Evolutionary conservation across 805 yeast species (phyloP).

Genomic region (Sugiyamaella chiloensis): DNA sequence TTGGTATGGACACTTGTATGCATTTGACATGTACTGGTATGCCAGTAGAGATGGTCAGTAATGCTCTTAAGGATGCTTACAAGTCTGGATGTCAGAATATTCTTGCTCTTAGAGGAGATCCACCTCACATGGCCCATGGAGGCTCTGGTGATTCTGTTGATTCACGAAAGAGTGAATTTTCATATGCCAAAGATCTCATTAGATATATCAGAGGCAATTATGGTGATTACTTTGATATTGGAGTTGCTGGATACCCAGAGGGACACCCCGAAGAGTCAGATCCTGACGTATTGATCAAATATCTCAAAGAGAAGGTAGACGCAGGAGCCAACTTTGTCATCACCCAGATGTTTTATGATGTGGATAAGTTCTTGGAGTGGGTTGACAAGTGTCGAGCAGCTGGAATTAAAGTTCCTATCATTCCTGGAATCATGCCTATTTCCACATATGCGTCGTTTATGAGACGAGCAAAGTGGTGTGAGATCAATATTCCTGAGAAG

Average conservation of each 20-base stretch:
- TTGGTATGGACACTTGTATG: constrained; percentile 96
- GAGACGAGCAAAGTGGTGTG: constrained; percentile 94
- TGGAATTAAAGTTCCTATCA: constrained; percentile 81
- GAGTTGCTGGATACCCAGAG: constrained; percentile 97
- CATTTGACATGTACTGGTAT: constrained; percentile 96
- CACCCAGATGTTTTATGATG: constrained; percentile 97
- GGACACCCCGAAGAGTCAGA: constrained; percentile 89
- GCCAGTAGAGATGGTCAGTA: constrained; percentile 76
- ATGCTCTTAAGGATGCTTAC: constrained; percentile 80
- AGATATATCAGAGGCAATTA: constrained; percentile 68
- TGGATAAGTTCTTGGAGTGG: constrained; percentile 81
- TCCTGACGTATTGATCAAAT: constrained; percentile 49
- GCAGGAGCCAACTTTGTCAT: constrained; percentile 92
- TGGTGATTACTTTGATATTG: constrained; percentile 89
- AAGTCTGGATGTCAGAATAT: constrained; percentile 93
- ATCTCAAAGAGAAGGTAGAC: constrained; percentile 83
- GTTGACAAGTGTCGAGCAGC: constrained; percentile 61
- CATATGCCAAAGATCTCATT: constrained; percentile 84
- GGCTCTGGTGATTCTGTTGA: constrained; percentile 19
- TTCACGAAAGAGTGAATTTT: constrained; percentile 52
- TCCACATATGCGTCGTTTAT: constrained; percentile 90
- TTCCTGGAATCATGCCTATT: constrained; percentile 99
- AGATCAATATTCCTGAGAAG: constrained; percentile 70
- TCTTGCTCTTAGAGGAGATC: constrained; percentile 92
- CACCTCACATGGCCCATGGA: constrained; percentile 57